These are phyloP conservation scores for Nitzschia sp. DNA, from an alignment of 108 stramenopile genomes.

Conservation along the genomic window DNA sequence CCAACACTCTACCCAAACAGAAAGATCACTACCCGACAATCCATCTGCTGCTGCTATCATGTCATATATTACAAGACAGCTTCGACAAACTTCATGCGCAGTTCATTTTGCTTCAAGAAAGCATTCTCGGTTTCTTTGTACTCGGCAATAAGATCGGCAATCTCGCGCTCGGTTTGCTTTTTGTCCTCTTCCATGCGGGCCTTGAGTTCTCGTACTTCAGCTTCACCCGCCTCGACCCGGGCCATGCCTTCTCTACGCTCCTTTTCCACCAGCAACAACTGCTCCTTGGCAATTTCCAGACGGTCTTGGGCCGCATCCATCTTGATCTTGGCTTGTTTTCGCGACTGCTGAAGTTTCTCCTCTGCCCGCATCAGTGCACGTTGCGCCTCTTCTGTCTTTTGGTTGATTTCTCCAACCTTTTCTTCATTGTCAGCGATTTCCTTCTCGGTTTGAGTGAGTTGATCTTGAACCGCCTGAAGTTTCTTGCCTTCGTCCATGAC, in stretches of 20 bases:
- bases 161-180: constrained; percentile 40
- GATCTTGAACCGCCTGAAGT: constrained; percentile 31
- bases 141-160: constrained; percentile 28
- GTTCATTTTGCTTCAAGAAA: constrained; percentile 40
- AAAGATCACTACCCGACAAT: no score
- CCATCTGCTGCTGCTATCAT: no score
- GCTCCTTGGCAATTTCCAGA: constrained; percentile 46
- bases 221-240: constrained; percentile 65
- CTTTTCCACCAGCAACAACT: constrained; percentile 70
- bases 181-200: constrained; percentile 53
- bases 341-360: constrained; percentile 43
- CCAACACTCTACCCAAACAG: no score
- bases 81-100: constrained; percentile 34
- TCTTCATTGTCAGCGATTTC: constrained; percentile 46
- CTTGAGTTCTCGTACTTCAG: constrained; percentile 61
- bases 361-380: constrained; percentile 37
- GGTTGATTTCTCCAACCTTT: constrained; percentile 30
- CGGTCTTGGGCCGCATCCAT: constrained; percentile 55
- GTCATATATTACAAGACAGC: constrained; percentile 14
- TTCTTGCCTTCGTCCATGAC: constrained; percentile 46
- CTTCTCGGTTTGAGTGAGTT: constrained; percentile 37
- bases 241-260: constrained; percentile 77
- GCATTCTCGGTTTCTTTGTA: constrained; percentile 42
- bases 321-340: constrained; percentile 51
- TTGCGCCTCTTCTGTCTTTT: constrained; percentile 35